These are phyloP conservation scores for Suillus hirtellus DNA, from an alignment of 768 basidiomycete species.

Conservation along the genomic window DNA sequence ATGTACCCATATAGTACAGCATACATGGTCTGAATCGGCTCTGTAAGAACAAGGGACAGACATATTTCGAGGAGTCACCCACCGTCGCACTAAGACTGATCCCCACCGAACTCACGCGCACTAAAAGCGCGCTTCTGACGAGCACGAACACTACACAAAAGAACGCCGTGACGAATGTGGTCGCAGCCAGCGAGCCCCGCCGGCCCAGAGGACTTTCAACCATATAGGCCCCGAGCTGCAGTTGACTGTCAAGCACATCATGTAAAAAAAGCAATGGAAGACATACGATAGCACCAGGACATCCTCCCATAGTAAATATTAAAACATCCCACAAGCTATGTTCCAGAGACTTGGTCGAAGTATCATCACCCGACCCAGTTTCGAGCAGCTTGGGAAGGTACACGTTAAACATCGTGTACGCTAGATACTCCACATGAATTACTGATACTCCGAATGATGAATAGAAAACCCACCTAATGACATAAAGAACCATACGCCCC, in stretches of 20 bases:
- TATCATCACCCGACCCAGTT: slow-evolving; percentile 31
- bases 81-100: slow-evolving; percentile 74
- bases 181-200: slow-evolving; percentile 69
- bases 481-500: slow-evolving; percentile 77
- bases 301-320: slow-evolving; percentile 81
- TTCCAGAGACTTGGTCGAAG: slow-evolving; percentile 47
- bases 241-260: slow-evolving; percentile 7
- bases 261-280: slow-evolving; percentile 13
- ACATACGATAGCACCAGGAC: slow-evolving; percentile 79
- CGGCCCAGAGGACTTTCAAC: slow-evolving; percentile 72
- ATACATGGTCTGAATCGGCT: slow-evolving; percentile 65
- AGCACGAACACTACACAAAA: slow-evolving; percentile 72
- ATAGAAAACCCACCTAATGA: slow-evolving; percentile 58
- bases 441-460: background rate
- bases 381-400: slow-evolving; percentile 87
- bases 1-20: slow-evolving; percentile 74
- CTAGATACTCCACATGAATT: slow-evolving; percentile 35
- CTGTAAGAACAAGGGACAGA: background rate
- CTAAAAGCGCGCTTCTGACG: slow-evolving; percentile 55
- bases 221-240: slow-evolving; percentile 81
- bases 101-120: slow-evolving; percentile 70
- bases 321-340: slow-evolving; percentile 84
- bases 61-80: slow-evolving; percentile 8
- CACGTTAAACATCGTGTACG: slow-evolving; percentile 92
- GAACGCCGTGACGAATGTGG: slow-evolving; percentile 73